These are phyloP conservation scores for Malus orientalis DNA, from an alignment of 306 rosid species.

Conservation along the genomic window DNA sequence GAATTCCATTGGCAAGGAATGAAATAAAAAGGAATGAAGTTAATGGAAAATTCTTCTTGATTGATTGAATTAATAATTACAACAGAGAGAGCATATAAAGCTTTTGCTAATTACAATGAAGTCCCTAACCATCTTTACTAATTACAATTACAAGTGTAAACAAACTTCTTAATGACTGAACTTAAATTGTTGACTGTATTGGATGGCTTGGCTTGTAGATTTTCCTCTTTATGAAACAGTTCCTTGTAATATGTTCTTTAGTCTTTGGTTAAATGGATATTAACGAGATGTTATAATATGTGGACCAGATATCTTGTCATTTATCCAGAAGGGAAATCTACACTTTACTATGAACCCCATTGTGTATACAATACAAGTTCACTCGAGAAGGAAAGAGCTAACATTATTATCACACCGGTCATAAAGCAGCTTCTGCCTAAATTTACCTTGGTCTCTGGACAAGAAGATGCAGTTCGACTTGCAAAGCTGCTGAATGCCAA, in stretches of 20 bases:
- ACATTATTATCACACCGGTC: conserved; percentile 86
- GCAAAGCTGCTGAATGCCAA: conserved; percentile 76
- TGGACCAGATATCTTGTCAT: conserved; percentile 58
- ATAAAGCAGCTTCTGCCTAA: conserved; percentile 76
- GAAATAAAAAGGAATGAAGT: too few relatives aligned
- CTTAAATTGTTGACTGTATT: too few relatives aligned
- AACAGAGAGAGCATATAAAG: too few relatives aligned
- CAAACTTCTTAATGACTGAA: too few relatives aligned
- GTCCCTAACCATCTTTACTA: too few relatives aligned
- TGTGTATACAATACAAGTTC: conserved; percentile 60
- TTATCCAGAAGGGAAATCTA: conserved; percentile 52
- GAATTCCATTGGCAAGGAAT: background rate
- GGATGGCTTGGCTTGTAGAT: too few relatives aligned
- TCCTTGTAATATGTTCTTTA: background rate
- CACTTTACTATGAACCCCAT: conserved; percentile 91
- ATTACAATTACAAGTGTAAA: too few relatives aligned
- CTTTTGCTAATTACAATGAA: too few relatives aligned
- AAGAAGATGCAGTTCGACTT: conserved; percentile 89
- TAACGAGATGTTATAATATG: conserved; percentile 2
- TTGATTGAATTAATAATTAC: too few relatives aligned
- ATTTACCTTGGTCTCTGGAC: conserved; percentile 88
- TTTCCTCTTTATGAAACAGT: too few relatives aligned
- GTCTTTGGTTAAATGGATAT: background rate
- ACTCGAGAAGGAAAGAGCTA: conserved; percentile 65
- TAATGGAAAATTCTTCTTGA: too few relatives aligned